phyloP scores from a whole-genome alignment of 805 yeast genomes.

The Cyberlindnera euphorbiae region DNA sequence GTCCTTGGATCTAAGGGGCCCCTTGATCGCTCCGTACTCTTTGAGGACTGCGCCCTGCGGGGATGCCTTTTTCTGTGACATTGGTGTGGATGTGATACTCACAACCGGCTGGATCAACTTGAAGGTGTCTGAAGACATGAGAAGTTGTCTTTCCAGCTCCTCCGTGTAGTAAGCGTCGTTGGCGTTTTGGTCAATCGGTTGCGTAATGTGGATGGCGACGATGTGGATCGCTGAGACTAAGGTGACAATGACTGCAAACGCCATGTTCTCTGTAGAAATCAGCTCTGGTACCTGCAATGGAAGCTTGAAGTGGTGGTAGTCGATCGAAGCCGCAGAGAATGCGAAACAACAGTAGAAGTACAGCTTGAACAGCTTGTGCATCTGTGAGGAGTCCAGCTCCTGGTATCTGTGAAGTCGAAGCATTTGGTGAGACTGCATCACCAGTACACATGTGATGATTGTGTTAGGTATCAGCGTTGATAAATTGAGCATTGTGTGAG shows the following conservation, averaged over 20 bases:
- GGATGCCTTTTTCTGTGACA: neutral
- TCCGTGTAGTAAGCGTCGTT: conserved; percentile 2
- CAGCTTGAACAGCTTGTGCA: conserved; percentile 8
- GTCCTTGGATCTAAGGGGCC: conserved; percentile 6
- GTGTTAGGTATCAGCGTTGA: conserved; percentile 6
- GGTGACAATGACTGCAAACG: conserved; percentile 1
- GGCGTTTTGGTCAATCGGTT: conserved; percentile 1
- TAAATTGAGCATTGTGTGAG: conserved; percentile 5
- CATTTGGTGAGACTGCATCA: conserved; percentile 11
- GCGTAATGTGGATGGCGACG: conserved; percentile 10
- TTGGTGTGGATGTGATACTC: conserved; percentile 5
- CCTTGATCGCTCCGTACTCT: too few relatives aligned
- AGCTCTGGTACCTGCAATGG: conserved; percentile 1
- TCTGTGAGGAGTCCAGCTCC: conserved; percentile 8
- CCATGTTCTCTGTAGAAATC: conserved; percentile 5
- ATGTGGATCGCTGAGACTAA: conserved; percentile 10
- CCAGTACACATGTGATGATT: conserved; percentile 4
- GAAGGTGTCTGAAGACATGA: conserved; percentile 10
- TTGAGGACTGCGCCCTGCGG: too few relatives aligned
- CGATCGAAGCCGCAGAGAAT: conserved; percentile 10
- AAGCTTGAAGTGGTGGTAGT: conserved; percentile 11
- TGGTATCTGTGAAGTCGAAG: conserved; percentile 9
- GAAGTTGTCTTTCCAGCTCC: conserved; percentile 12
- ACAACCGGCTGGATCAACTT: too few relatives aligned
- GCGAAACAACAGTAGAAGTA: conserved; percentile 7